A percentile compares a stretch with the other conserved stretches of the same genome.
Conservation (phyloP, 148 eudicot genomes). For the Chenopodium formosanum region DNA sequence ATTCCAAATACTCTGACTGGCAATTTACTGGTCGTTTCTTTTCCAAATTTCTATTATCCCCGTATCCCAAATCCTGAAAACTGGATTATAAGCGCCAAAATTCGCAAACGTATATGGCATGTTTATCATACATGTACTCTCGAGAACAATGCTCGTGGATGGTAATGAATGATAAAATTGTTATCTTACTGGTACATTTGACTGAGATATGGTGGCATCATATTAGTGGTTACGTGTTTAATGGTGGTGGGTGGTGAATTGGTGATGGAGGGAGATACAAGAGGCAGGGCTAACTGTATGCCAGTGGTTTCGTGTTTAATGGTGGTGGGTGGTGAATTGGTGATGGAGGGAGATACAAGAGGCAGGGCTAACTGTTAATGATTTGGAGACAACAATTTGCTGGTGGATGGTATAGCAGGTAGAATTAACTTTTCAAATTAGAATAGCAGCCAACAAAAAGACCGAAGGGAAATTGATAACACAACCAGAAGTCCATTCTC, state of each 20-base stretch:
- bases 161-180: background rate
- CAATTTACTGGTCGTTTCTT: background rate
- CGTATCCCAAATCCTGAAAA: background rate
- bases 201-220: background rate
- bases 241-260: too few species aligned
- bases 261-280: background rate
- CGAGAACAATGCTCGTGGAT: background rate
- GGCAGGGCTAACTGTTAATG: background rate
- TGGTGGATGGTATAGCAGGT: background rate
- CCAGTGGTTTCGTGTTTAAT: background rate
- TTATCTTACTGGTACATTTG: background rate
- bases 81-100: background rate
- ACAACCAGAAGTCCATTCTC: background rate
- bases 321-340: too few species aligned
- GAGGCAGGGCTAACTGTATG: background rate
- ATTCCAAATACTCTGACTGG: background rate
- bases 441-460: too few species aligned
- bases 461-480: too few species aligned
- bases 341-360: background rate
- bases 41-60: background rate
- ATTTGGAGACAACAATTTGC: background rate
- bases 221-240: background rate
- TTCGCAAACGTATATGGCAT: background rate
- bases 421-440: too few species aligned
- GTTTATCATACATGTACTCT: background rate